Base-by-base conservation (phyloP, 2,329 filamentous ascomycete species). In the Cyanodermella asteris region DNA sequence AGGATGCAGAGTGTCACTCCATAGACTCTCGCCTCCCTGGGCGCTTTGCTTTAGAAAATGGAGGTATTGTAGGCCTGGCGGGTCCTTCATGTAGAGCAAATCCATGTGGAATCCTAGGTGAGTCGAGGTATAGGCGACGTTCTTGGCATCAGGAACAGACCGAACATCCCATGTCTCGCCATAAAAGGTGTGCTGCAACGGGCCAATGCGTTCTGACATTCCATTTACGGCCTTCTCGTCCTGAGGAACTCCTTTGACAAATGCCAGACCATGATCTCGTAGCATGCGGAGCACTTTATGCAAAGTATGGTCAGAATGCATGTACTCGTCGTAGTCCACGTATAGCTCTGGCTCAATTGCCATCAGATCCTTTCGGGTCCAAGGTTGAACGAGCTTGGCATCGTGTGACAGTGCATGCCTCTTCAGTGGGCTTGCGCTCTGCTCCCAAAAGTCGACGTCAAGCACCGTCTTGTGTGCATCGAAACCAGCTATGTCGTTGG, bases 101-200 rank as follows among this genome's bases (percentile, higher is more conserved):
- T 94, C 87, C 65, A 91, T 87, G 51, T 97, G 87, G 23, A 93
- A 69, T 10, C 76, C 77, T 2, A 94, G 66, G 40, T 71, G 72
- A 24, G 72, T 61, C 40, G 64, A 72, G 1, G 84, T 93, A 50
- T 94, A 81, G 7, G 87, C 84, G 4, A 93, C 76, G 43, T 94
- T 94, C 42, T 84, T 81, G 13, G 82, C 78, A 28, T 77, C 47
- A 2, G 74, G 72, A 26, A 90, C 73, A 4, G 72, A 78, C 27
- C 69, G 65, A 8, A 94, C 84, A 46, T 93, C 75, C 69, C 82
- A 94, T 0, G 80, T 91, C 36, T 61, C 57, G 20, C 87, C 87
- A 46, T 94, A 94, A 43, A 94, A 87, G 6, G 82, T 87, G 38
- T 80, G 70, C 40, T 80, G 74, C 14, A 93, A 51, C 17, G 64